Evolutionary conservation across 345 rosid genomes (phyloP), one percentile per base, ranked within the genome.

Genomic region (Hibiscus syriacus): DNA sequence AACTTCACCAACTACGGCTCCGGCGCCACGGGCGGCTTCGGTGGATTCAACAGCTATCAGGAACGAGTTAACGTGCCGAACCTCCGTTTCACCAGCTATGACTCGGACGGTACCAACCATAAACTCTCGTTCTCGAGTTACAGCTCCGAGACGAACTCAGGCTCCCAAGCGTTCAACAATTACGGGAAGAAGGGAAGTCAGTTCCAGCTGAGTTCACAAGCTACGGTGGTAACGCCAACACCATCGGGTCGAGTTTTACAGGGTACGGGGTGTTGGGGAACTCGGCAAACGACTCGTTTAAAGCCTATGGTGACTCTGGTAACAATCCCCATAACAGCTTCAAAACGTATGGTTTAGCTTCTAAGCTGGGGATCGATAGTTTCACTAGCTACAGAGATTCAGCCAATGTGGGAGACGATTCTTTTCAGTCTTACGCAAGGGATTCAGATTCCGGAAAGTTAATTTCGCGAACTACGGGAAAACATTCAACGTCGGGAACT

Each of bases 1-100:
- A 85, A 85, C 83, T 89, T 89, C 77, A 83, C 81, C 64, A 79
- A 71, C 64, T 89, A 89, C 34, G 92, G 80, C 9, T 25, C 78
- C 52, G 73, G 75, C 0, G 85, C 84, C 66, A 79, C 73, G 9
- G 89, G 86, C 6, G 90, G 96, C 19, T 69, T 81, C 0, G 83
- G 90, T 11, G 79, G 74, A 26, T 89, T 89, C 84, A 77, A 46
- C 17, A 67, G 4, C 61, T 89, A 89, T 73, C 67, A 69, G 26
- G 72, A 62, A 7, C 59, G 71, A 41, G 83, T 82, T 39, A 89
- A 89, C 69, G 82, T 77, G 2, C 96, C 92, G 6, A 74, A 80
- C 74, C 83, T 85, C 36, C 76, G 72, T 3, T 89, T 89, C 80
- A 67, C 70, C 4, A 67, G 77, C 54, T 79, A 85, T 13, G 63